Base-by-base conservation (phyloP, 495 filamentous ascomycete genomes). In the Apodospora peruviana region DNA sequence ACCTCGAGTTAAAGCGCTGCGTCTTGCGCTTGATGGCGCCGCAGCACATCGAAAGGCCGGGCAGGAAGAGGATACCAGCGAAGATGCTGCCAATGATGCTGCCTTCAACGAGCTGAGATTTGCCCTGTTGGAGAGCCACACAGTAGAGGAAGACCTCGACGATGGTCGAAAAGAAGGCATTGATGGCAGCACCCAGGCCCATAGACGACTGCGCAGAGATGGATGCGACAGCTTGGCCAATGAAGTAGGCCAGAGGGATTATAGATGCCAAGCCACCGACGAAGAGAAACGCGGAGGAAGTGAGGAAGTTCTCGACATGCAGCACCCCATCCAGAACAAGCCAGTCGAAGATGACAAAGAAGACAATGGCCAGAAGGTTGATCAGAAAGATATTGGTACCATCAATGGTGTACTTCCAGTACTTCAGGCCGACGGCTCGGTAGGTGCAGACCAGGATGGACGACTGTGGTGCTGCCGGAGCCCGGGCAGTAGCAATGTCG, bases 191-290 rank as follows among this genome's bases (percentile, higher is more conserved):
- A 65, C 93, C 93, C 24, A 99, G 76, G n/a, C 93, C 93, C 93
- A 99, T 99, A n/a, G 90, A 94, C 16, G 90, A 96, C 61, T 99
- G 93, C 8, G 93, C 93, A 14, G 93, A 97, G 56, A 99, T 97
- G 27, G 93, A 97, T n/a, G 93, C 93, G 36, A 99, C 93, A 43
- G 93, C 93, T 67, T 99, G 93, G 8, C 93, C 93, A 65, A 99
- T 99, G 72, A 97, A 99, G 68, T 99, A 97, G 23, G 93, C 93
- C n/a, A 99, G 68, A 18, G 93, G 93, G 40, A 97, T 95, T 64
- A 97, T 91, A 37, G 91, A 96, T 51, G 90, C 77, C 11, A 99
- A 73, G 18, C 88, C 86, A 2, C 89, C 74, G 3, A 82, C 77
- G 68, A 99, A 99, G 34, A 99, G 75, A 45, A 96, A 81, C 17